Conservation (phyloP, 2,329 filamentous ascomycete genomes). For the Amauroascus verrucosus region DNA sequence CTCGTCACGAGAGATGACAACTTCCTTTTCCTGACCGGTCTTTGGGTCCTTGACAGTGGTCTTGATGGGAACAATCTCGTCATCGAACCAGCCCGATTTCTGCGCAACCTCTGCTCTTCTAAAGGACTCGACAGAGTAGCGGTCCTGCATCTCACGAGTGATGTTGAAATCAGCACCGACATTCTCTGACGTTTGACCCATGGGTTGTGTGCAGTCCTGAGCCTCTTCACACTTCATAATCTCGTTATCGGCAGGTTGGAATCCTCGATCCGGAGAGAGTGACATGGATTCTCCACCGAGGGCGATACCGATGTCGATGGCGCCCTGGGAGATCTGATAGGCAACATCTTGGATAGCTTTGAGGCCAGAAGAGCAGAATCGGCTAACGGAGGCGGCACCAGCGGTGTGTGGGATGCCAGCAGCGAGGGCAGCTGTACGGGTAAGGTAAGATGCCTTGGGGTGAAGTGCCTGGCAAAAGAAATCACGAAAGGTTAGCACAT, state of each 20-base stretch:
- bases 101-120: constrained; percentile 78
- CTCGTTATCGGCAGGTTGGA: constrained; percentile 52
- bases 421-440: constrained; percentile 76
- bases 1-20: constrained; percentile 77
- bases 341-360: constrained; percentile 94
- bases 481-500: neutral
- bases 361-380: constrained; percentile 94
- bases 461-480: constrained; percentile 2
- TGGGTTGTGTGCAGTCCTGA: constrained; percentile 78
- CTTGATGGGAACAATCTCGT: constrained; percentile 84
- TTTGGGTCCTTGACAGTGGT: constrained; percentile 76
- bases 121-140: constrained; percentile 79
- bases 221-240: constrained; percentile 69
- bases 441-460: constrained; percentile 68
- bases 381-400: constrained; percentile 71
- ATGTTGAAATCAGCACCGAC: constrained; percentile 86
- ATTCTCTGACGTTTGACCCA: constrained; percentile 98
- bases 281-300: constrained; percentile 87
- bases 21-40: constrained; percentile 63
- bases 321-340: constrained; percentile 67
- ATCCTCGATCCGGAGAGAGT: constrained; percentile 59
- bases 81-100: constrained; percentile 80
- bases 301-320: constrained; percentile 79
- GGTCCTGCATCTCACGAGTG: constrained; percentile 67
- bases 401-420: constrained; percentile 91